These are phyloP conservation scores for Bimuria novae-zelandiae DNA, from an alignment of 2,329 filamentous ascomycete species.

Conservation along the genomic window DNA sequence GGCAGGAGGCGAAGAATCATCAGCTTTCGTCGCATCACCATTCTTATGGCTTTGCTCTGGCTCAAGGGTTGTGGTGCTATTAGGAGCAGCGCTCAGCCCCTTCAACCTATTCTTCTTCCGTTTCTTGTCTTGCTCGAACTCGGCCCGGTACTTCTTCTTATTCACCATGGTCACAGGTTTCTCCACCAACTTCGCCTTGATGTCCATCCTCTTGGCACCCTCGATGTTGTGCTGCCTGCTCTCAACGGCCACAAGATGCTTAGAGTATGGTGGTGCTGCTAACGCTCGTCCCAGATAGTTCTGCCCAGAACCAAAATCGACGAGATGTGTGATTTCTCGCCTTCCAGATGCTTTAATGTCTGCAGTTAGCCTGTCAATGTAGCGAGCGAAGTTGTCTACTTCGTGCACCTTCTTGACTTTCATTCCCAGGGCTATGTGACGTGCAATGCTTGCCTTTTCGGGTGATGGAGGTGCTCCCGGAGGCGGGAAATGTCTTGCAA, in stretches of 20 bases:
- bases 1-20: neutral
- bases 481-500: slow-evolving; percentile 64
- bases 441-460: slow-evolving; percentile 64
- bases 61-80: neutral
- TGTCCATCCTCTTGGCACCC: slow-evolving; percentile 81
- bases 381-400: slow-evolving; percentile 86
- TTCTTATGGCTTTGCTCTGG: neutral
- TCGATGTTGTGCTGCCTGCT: slow-evolving; percentile 83
- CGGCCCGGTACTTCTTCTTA: slow-evolving; percentile 74
- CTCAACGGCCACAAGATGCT: slow-evolving; percentile 88
- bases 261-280: slow-evolving; percentile 82
- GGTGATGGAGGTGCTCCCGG: slow-evolving; percentile 24
- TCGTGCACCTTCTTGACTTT: slow-evolving; percentile 95
- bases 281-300: slow-evolving; percentile 92
- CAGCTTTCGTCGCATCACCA: neutral
- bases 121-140: slow-evolving; percentile 49
- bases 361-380: slow-evolving; percentile 70
- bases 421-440: slow-evolving; percentile 84
- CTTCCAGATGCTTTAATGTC: slow-evolving; percentile 49
- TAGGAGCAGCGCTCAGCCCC: neutral
- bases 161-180: slow-evolving; percentile 77
- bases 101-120: slow-evolving; percentile 25
- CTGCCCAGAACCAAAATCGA: slow-evolving; percentile 95
- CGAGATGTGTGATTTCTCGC: slow-evolving; percentile 74
- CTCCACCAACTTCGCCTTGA: slow-evolving; percentile 76